Percentiles rank a stretch among this genome's conserved stretches.
phyloP scores from a whole-genome alignment of 768 basidiomycete species.

The Pisolithus microcarpus region DNA sequence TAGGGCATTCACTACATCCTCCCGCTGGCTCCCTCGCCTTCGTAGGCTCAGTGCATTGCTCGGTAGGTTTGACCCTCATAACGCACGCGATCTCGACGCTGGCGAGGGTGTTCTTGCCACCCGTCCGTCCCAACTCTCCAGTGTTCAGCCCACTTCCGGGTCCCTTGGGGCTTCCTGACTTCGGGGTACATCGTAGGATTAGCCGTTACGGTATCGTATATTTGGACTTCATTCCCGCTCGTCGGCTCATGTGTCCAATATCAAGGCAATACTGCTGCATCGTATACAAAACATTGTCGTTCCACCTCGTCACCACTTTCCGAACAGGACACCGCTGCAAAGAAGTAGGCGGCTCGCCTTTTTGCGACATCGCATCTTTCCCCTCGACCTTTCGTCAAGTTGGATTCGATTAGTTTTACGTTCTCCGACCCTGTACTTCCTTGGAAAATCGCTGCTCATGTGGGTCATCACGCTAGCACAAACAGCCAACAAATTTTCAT shows the following conservation, averaged over 20 bases:
- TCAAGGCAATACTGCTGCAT: slow-evolving; percentile 60
- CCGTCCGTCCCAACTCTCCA: slow-evolving; percentile 8
- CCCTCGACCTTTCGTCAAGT: slow-evolving; percentile 56
- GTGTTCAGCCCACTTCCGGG: slow-evolving; percentile 37
- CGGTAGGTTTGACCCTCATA: slow-evolving; percentile 6
- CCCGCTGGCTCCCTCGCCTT: slow-evolving; percentile 34
- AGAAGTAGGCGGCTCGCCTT: slow-evolving; percentile 17
- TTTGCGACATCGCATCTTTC: slow-evolving; percentile 41
- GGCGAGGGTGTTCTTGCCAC: neutral
- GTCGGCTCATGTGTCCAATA: neutral
- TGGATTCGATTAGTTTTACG: slow-evolving; percentile 53
- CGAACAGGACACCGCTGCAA: slow-evolving; percentile 12
- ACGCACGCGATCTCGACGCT: slow-evolving; percentile 4
- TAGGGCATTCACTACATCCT: slow-evolving; percentile 29
- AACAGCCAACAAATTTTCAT: slow-evolving; percentile 38
- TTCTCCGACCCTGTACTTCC: slow-evolving; percentile 54
- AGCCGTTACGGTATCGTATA: slow-evolving; percentile 49
- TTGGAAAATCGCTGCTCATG: slow-evolving; percentile 48
- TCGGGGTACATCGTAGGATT: slow-evolving; percentile 67
- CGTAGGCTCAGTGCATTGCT: slow-evolving; percentile 29
- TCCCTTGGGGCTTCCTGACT: slow-evolving; percentile 65
- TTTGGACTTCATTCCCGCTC: neutral
- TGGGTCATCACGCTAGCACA: slow-evolving; percentile 59
- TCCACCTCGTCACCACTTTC: slow-evolving; percentile 41
- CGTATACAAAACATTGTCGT: slow-evolving; percentile 75